These are phyloP conservation scores for Pterocarpus santalinus DNA, from an alignment of 306 rosid genomes.

Conservation along the genomic window DNA sequence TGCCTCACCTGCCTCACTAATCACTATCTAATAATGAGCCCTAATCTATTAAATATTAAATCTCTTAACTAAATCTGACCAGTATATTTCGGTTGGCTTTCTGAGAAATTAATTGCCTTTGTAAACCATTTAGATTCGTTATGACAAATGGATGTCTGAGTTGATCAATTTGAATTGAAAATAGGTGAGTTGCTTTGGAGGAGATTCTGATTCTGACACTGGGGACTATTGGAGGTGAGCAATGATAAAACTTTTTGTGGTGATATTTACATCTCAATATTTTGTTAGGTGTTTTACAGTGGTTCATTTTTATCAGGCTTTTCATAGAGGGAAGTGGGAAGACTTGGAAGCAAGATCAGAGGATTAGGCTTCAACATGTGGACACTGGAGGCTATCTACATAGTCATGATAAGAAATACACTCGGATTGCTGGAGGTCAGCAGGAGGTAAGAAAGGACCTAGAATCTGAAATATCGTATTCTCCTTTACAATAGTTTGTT, in stretches of 20 bases:
- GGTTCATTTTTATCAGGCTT: conserved; percentile 60
- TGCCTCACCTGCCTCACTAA: neutral
- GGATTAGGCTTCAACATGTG: conserved; percentile 89
- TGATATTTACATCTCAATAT: conserved; percentile 28
- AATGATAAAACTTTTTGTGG: neutral
- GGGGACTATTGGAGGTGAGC: conserved; percentile 94
- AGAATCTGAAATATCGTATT: conserved; percentile 1
- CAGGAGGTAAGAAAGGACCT: conserved; percentile 83
- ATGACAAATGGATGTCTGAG: conserved; percentile 36
- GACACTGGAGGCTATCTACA: conserved; percentile 88
- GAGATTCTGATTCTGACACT: conserved; percentile 80
- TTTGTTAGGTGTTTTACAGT: conserved; percentile 41
- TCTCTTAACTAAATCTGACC: conserved; percentile 2
- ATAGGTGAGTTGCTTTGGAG: conserved; percentile 96
- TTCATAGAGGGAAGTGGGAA: conserved; percentile 87
- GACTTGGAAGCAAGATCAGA: conserved; percentile 98
- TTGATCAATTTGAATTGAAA: conserved; percentile 38
- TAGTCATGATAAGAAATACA: conserved; percentile 96
- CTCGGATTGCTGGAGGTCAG: conserved; percentile 98
- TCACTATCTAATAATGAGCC: neutral
- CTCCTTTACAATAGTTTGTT: neutral
- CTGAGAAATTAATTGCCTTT: neutral
- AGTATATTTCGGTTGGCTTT: neutral
- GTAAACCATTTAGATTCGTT: neutral
- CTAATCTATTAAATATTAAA: neutral